Conservation (phyloP, 164 flowering plant species). For the Brasenia schreberi region DNA sequence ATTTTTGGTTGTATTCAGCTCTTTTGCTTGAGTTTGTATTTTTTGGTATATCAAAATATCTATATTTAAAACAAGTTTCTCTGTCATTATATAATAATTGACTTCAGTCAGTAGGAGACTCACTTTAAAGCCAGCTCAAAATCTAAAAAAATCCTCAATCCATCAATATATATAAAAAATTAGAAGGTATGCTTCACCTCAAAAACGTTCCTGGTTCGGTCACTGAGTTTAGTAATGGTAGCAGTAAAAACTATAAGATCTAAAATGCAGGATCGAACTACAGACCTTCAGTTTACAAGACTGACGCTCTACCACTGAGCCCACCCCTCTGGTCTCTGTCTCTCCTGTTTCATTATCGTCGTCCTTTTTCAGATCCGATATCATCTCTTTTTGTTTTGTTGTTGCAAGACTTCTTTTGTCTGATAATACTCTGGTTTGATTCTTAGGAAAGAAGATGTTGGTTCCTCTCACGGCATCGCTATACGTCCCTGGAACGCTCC, state of each 20-base stretch:
- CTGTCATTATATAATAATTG: no score
- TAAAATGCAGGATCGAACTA: slow-evolving; percentile 89
- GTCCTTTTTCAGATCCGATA: slow-evolving; percentile 7
- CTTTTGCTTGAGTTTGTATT: no score
- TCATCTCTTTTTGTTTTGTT: not conserved
- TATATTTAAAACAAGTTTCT: no score
- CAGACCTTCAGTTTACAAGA: slow-evolving; percentile 85
- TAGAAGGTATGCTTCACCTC: no score
- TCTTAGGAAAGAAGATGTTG: slow-evolving; percentile 66
- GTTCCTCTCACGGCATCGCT: slow-evolving; percentile 94
- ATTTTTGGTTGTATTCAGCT: no score
- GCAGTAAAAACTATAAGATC: slow-evolving; percentile 6
- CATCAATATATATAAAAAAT: no score
- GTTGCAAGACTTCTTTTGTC: not conserved
- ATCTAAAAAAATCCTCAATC: no score
- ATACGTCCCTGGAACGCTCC: slow-evolving; percentile 78
- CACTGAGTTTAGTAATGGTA: no score
- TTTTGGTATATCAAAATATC: no score
- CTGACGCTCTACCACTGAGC: slow-evolving; percentile 87
- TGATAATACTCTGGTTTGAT: not conserved
- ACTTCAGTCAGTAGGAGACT: no score
- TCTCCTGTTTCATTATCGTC: slow-evolving; percentile 87
- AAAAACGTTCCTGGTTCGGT: no score
- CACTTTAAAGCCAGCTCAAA: no score
- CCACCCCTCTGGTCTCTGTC: slow-evolving; percentile 68